phyloP scores from a whole-genome alignment of 495 filamentous ascomycete species.

The Neurospora sp. region DNA sequence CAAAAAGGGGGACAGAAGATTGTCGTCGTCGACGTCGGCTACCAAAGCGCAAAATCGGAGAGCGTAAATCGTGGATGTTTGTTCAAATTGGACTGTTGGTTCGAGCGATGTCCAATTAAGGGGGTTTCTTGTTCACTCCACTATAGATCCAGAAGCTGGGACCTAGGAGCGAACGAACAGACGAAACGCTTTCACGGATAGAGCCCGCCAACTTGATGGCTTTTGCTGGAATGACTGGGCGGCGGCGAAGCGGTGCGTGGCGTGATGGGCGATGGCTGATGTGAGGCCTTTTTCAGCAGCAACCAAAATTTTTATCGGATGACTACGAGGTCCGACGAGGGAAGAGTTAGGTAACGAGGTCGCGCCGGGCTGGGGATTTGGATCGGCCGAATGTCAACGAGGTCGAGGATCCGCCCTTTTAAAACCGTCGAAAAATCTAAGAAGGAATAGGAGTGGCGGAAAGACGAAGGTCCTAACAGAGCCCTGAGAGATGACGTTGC shows the following conservation, averaged over 20 bases:
- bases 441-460: background rate
- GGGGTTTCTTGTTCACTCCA: conserved; percentile 95
- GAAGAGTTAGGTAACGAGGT: background rate
- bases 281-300: background rate
- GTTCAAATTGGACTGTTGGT: conserved; percentile 4
- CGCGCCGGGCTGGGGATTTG: background rate
- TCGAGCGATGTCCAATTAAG: conserved; percentile 62
- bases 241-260: background rate
- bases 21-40: conserved; percentile 1
- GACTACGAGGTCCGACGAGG: background rate
- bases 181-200: conserved; percentile 64
- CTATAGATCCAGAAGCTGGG: conserved; percentile 83
- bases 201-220: conserved; percentile 97
- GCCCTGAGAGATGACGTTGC: background rate
- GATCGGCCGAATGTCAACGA: background rate
- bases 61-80: background rate
- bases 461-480: background rate
- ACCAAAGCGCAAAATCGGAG: background rate
- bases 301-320: background rate
- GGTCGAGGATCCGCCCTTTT: background rate
- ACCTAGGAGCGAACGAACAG: conserved; percentile 86
- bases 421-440: background rate
- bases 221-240: conserved; percentile 1
- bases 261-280: background rate
- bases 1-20: background rate